Evolutionary conservation across 1,284 basidiomycete species (phyloP).

Genomic region (Porodaedalea pini): DNA sequence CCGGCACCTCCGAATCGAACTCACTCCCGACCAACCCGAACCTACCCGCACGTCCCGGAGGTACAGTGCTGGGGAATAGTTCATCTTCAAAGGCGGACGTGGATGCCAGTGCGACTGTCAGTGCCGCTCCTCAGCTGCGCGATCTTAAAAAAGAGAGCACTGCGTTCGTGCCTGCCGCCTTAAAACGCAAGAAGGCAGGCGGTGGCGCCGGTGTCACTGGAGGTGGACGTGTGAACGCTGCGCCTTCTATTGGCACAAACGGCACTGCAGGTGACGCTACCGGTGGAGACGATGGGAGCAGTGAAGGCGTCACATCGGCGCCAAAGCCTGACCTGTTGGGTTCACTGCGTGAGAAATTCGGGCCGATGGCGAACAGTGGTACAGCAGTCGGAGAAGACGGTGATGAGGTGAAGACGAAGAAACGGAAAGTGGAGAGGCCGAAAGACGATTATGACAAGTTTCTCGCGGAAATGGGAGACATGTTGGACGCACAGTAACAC

Average conservation of each 20-base stretch:
- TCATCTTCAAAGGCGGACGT: slow-evolving; percentile 16
- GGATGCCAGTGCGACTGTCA: slow-evolving; percentile 61
- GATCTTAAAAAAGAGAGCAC: slow-evolving; percentile 92
- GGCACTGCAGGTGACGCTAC: no score
- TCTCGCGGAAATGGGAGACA: slow-evolving; percentile 68
- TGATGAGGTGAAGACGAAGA: no score
- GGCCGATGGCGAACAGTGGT: slow-evolving; percentile 30
- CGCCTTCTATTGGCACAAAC: slow-evolving; percentile 46
- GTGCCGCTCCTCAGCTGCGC: slow-evolving; percentile 79
- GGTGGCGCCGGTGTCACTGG: no score
- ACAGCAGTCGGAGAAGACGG: no score
- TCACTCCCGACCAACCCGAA: slow-evolving; percentile 44
- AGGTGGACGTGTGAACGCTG: slow-evolving; percentile 54
- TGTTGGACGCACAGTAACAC: slow-evolving; percentile 29
- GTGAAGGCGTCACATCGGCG: slow-evolving; percentile 26
- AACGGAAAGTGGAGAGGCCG: no score
- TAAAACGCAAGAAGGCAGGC: slow-evolving; percentile 59
- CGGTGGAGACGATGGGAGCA: slow-evolving; percentile 27
- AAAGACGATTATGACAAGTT: slow-evolving; percentile 76
- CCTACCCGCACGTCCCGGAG: slow-evolving; percentile 27
- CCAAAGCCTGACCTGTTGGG: slow-evolving; percentile 63
- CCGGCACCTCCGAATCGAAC: slow-evolving; percentile 29
- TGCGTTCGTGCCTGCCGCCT: slow-evolving; percentile 74
- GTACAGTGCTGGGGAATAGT: slow-evolving; percentile 22
- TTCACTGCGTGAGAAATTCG: slow-evolving; percentile 57